These are phyloP conservation scores for Clarkia xantiana DNA, from an alignment of 345 rosid genomes.

Conservation along the genomic window DNA sequence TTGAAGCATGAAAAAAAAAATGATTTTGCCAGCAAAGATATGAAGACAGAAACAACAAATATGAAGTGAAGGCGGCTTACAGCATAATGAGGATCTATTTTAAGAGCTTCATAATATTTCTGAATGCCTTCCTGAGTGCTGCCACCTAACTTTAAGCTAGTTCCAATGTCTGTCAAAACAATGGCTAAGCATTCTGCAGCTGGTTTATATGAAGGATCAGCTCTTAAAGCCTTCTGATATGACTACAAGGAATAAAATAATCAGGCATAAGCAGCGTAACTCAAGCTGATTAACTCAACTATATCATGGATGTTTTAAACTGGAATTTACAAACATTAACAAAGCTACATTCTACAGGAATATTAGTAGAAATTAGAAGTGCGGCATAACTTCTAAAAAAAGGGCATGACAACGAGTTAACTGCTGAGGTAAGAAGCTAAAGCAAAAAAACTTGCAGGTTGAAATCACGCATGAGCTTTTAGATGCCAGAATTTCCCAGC, in stretches of 20 bases:
- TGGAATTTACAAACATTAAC: too few relatives aligned
- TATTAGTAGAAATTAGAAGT: too few relatives aligned
- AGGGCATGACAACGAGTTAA: too few relatives aligned
- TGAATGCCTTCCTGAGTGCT: slow-evolving; percentile 92
- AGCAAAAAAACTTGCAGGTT: too few relatives aligned
- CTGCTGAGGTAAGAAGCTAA: too few relatives aligned
- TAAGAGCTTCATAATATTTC: slow-evolving; percentile 95
- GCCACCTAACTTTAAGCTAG: slow-evolving; percentile 91
- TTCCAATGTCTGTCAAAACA: slow-evolving; percentile 93
- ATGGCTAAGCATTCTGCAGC: slow-evolving; percentile 95
- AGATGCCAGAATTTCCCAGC: too few relatives aligned
- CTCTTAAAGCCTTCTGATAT: slow-evolving; percentile 82
- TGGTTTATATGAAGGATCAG: slow-evolving; percentile 73
- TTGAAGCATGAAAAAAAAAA: background rate
- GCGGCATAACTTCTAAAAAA: too few relatives aligned
- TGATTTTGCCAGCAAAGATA: background rate
- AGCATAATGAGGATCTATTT: slow-evolving; percentile 89
- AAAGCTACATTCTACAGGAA: too few relatives aligned
- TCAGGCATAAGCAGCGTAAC: background rate
- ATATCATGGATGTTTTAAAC: too few relatives aligned
- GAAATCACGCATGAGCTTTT: too few relatives aligned
- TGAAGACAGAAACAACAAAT: background rate
- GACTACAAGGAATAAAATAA: slow-evolving; percentile 40
- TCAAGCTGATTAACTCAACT: too few relatives aligned
- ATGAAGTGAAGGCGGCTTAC: slow-evolving; percentile 25